Base-by-base conservation (phyloP, 2,329 filamentous ascomycete species). In the Diaporthe caulivora region DNA sequence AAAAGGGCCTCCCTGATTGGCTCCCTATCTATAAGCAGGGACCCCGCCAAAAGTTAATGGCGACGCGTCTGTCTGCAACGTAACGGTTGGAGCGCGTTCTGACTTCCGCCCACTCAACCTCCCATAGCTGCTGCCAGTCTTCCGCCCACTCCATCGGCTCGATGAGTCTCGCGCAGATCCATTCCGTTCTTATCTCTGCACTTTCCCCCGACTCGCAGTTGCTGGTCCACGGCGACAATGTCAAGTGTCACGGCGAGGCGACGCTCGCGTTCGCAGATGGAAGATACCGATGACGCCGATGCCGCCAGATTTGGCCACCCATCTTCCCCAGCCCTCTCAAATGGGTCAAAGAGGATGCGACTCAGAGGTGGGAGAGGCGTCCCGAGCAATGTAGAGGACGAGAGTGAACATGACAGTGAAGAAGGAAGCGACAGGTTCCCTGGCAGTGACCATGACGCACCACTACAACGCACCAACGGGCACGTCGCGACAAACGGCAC, bases 251-350 rank as follows among this genome's bases (percentile, higher is more conserved):
- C 78, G 37, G 76, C 78, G 65, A 81, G 84, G 71, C 87, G 87
- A 60, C 85, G 87, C 26, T 82, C 85, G 73, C 86, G 87, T 70
- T 80, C 83, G 29, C 81, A 82, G 15, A 81, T 82, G 54, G 84
- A 87, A 34, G 83, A 80, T 73, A 80, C 82, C 17, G 81, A 83
- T 57, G 80, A 83, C 24, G 80, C 81, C 69, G 80, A 82, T 71
- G 54, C 44, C 2, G 67, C 54, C 24, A 67, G 70, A 7, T 72
- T 74, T 74, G 73, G 76, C 77, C 54, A 72, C 78, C 74, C 71
- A 60, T 62, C 78, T 40, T 77, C 77, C 29, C 78, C 80, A 17
- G 74, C 78, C 60, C 76, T 34, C 13, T 76, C 78, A 24, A 81
- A 80, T 54, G 78, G 78, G 13, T 78, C 81, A 3, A 86, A 86